Conservation (phyloP, 2,329 filamentous ascomycete genomes). For the Fusarium drepaniforme region DNA sequence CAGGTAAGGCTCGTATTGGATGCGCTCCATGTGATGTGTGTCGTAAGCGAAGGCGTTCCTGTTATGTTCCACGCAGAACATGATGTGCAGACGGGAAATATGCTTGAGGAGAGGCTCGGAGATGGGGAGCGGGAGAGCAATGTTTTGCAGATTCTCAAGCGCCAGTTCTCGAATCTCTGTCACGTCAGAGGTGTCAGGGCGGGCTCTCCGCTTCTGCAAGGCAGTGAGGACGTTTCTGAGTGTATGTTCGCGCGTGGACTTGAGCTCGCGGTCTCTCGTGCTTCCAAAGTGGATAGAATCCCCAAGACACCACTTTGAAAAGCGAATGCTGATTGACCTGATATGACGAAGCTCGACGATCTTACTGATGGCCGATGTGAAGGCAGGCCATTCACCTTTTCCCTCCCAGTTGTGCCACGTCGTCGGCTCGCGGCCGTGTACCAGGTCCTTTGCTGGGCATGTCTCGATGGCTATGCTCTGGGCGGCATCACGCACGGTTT, state of each 20-base stretch:
- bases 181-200: neutral
- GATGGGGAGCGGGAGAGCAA: slow-evolving; percentile 5
- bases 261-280: neutral
- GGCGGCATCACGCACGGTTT: neutral
- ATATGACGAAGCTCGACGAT: neutral
- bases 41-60: slow-evolving; percentile 27
- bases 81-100: slow-evolving; percentile 31
- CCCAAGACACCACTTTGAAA: neutral
- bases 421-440: neutral
- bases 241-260: neutral
- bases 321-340: neutral
- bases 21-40: slow-evolving; percentile 28
- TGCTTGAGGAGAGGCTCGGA: slow-evolving; percentile 20
- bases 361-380: neutral
- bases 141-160: slow-evolving; percentile 38
- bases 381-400: neutral
- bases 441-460: neutral
- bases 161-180: slow-evolving; percentile 5
- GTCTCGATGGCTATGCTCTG: neutral
- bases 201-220: neutral
- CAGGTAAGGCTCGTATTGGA: slow-evolving; percentile 37
- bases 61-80: slow-evolving; percentile 25
- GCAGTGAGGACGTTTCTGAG: neutral
- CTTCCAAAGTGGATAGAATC: no score
- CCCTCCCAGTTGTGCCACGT: neutral